phyloP scores from a whole-genome alignment of 768 basidiomycete species.

The Lactarius pseudohatsudake region DNA sequence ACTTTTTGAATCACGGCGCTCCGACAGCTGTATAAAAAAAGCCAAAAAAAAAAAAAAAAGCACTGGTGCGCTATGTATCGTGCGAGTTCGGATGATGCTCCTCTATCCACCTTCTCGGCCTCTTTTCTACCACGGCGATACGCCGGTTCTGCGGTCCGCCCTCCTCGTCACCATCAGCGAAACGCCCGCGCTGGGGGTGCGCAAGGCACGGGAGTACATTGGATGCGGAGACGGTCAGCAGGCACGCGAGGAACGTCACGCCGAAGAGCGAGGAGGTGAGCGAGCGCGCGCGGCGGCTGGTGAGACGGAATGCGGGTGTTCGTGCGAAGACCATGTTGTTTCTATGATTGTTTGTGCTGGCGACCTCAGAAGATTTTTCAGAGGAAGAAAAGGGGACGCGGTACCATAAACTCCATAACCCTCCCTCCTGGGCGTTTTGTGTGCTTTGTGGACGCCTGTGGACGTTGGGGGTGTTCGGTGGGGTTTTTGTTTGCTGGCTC shows the following conservation, averaged over 20 bases:
- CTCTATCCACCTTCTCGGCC: constrained; percentile 79
- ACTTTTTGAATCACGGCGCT: neutral
- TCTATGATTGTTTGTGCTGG: constrained; percentile 37
- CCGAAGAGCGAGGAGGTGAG: constrained; percentile 79
- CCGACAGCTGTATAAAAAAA: neutral
- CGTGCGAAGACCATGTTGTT: constrained; percentile 51
- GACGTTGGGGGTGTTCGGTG: neutral
- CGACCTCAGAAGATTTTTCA: neutral
- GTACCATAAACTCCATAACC: constrained; percentile 15
- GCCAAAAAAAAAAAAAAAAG: too few relatives aligned
- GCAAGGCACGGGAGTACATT: constrained; percentile 79
- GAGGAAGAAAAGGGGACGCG: neutral
- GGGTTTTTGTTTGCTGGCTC: neutral
- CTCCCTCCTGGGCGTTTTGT: neutral
- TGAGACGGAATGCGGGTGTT: constrained; percentile 51
- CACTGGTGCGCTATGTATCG: neutral
- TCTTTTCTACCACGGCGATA: constrained; percentile 51
- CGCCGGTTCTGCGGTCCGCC: constrained; percentile 32
- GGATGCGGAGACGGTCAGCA: constrained; percentile 79
- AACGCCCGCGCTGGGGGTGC: constrained; percentile 55
- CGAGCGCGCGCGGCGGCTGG: constrained; percentile 58
- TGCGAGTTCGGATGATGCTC: constrained; percentile 46
- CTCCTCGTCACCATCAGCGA: constrained; percentile 50
- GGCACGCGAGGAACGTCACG: constrained; percentile 73
- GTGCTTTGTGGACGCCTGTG: neutral